These are phyloP conservation scores for Beta lomatogona DNA, from an alignment of 179 eudicot species.

Conservation along the genomic window DNA sequence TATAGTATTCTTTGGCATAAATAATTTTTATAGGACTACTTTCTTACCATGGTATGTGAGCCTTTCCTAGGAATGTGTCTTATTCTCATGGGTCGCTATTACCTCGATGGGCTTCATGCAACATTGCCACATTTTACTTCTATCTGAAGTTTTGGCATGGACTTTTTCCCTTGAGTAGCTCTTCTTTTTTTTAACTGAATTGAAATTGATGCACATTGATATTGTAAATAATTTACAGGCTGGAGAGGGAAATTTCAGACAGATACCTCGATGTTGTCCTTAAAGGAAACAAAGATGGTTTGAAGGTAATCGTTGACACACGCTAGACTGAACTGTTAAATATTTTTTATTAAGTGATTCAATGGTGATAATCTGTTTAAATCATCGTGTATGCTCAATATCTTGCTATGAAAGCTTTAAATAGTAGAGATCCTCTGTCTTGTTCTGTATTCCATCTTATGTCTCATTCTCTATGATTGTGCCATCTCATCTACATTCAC, in stretches of 20 bases:
- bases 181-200: background rate
- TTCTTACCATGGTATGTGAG: background rate
- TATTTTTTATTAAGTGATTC: background rate
- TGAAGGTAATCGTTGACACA: conserved; percentile 63
- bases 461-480: too few species aligned
- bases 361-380: background rate
- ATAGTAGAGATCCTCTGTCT: background rate
- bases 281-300: conserved; percentile 96
- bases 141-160: background rate
- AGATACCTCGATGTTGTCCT: conserved; percentile 90
- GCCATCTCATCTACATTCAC: too few species aligned
- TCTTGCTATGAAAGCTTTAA: background rate
- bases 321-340: background rate
- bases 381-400: background rate
- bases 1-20: background rate
- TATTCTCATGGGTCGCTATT: background rate
- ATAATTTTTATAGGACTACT: background rate
- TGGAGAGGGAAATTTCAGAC: conserved; percentile 94
- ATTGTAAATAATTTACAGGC: conserved; percentile 42
- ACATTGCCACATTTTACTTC: background rate
- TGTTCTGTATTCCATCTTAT: too few species aligned
- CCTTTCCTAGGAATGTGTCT: background rate
- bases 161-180: background rate
- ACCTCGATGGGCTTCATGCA: background rate
- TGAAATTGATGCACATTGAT: background rate